phyloP scores from a whole-genome alignment of 257 asterid species.

The Nyctanthes arbortristis region DNA sequence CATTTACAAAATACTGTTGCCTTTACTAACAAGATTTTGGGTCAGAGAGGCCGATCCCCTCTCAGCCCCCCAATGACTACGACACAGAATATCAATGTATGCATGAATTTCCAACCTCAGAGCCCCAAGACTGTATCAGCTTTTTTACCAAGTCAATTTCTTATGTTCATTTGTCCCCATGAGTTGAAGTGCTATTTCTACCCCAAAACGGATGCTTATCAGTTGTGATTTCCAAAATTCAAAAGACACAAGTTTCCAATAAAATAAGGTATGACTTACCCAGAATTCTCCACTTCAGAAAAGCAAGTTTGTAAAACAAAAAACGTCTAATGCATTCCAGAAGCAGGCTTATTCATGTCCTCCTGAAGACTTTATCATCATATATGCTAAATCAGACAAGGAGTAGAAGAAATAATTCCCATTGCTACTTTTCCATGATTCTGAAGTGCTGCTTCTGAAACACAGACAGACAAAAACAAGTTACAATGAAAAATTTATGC shows the following conservation, averaged over 20 bases:
- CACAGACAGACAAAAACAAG: not conserved
- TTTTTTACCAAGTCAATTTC: not conserved
- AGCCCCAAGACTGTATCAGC: not conserved
- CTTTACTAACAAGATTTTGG: not conserved
- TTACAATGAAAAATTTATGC: not conserved
- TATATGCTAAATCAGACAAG: not conserved
- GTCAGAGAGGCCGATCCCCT: not conserved
- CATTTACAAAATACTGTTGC: constrained; percentile 6
- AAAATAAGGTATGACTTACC: constrained; percentile 4
- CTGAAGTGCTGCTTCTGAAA: constrained; percentile 16
- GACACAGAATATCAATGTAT: not conserved
- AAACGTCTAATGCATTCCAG: no score
- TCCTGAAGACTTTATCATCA: not conserved
- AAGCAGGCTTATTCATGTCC: no score
- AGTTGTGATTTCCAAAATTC: constrained; percentile 1
- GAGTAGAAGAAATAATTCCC: not conserved
- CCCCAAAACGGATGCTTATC: not conserved
- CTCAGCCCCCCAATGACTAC: not conserved
- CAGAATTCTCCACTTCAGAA: no score
- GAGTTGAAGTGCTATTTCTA: not conserved
- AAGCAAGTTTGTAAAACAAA: no score
- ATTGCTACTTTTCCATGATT: constrained; percentile 9
- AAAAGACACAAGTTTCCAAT: not conserved
- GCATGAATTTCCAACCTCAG: not conserved
- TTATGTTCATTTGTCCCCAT: not conserved